Conservation (phyloP, 176 grass and related monocot genomes). For the Bonia amplexicaulis region DNA sequence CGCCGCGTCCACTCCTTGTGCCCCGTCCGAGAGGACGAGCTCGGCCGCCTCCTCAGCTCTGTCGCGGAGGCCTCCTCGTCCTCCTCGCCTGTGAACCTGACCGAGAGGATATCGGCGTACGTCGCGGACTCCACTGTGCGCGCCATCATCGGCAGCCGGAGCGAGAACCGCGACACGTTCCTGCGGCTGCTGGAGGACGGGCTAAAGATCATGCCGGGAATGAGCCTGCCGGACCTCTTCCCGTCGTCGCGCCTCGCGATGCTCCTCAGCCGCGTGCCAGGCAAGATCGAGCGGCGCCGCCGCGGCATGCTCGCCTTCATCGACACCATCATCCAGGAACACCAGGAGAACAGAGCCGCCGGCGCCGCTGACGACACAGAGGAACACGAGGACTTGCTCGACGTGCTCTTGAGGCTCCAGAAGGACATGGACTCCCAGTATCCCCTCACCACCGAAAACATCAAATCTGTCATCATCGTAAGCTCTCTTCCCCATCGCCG, state of each 20-base stretch:
- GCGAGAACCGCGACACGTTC: background rate
- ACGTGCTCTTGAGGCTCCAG: slow-evolving; percentile 32
- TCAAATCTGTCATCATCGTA: slow-evolving; percentile 33
- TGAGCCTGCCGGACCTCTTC: slow-evolving; percentile 42
- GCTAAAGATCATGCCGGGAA: background rate
- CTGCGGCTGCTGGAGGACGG: background rate
- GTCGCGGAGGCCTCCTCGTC: background rate
- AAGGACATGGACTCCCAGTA: background rate
- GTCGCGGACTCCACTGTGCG: slow-evolving; percentile 10
- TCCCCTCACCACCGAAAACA: slow-evolving; percentile 17
- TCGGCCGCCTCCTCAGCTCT: slow-evolving; percentile 3
- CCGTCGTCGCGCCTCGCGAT: slow-evolving; percentile 31
- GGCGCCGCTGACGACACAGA: background rate
- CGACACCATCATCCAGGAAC: slow-evolving; percentile 1
- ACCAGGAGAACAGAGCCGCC: background rate
- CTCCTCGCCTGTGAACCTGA: slow-evolving; percentile 1
- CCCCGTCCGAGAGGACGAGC: slow-evolving; percentile 32
- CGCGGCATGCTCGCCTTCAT: background rate
- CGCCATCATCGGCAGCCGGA: slow-evolving; percentile 21
- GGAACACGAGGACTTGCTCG: slow-evolving; percentile 25
- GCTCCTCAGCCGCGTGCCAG: background rate
- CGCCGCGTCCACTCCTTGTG: slow-evolving; percentile 47
- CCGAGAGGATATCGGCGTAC: background rate
- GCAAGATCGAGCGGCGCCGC: background rate
- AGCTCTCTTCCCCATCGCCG: background rate